phyloP scores from a whole-genome alignment of 2,329 filamentous ascomycete genomes.

The Cladosporium sp. region DNA sequence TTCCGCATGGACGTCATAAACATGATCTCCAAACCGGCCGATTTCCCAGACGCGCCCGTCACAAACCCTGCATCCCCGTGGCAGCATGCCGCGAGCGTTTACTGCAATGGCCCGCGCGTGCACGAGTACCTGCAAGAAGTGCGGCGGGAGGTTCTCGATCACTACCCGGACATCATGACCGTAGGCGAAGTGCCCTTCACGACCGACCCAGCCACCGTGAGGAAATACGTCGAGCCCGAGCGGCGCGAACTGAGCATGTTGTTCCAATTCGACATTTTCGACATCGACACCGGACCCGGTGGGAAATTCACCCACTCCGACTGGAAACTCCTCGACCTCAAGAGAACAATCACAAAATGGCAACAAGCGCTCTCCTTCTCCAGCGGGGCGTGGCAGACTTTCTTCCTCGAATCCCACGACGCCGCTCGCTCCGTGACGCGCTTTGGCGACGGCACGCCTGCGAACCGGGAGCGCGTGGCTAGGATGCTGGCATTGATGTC shows the following conservation, averaged over 20 bases:
- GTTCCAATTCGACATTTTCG: constrained; percentile 61
- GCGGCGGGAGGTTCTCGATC: constrained; percentile 32
- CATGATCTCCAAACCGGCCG: constrained; percentile 18
- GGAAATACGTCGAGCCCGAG: constrained; percentile 46
- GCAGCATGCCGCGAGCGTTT: constrained; percentile 17
- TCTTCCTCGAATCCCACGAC: constrained; percentile 62
- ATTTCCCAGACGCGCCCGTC: constrained; percentile 18
- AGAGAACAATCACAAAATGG: constrained; percentile 51
- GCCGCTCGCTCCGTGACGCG: constrained; percentile 55
- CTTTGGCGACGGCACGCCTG: constrained; percentile 46
- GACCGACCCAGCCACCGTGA: constrained; percentile 43
- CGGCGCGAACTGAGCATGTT: constrained; percentile 63
- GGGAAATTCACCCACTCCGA: constrained; percentile 45
- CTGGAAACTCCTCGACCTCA: constrained; percentile 43
- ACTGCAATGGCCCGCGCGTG: constrained; percentile 33
- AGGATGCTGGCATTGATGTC: constrained; percentile 46
- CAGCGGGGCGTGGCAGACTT: constrained; percentile 54
- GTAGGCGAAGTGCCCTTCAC: constrained; percentile 48
- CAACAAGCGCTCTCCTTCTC: constrained; percentile 55
- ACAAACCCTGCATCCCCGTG: constrained; percentile 12
- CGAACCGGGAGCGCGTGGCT: constrained; percentile 44
- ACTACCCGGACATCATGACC: constrained; percentile 45
- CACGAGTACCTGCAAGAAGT: constrained; percentile 46
- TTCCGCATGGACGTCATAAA: constrained; percentile 33
- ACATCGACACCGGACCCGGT: constrained; percentile 48